Base-by-base conservation (phyloP, 768 basidiomycete genomes). In the Serpula lacrymans region DNA sequence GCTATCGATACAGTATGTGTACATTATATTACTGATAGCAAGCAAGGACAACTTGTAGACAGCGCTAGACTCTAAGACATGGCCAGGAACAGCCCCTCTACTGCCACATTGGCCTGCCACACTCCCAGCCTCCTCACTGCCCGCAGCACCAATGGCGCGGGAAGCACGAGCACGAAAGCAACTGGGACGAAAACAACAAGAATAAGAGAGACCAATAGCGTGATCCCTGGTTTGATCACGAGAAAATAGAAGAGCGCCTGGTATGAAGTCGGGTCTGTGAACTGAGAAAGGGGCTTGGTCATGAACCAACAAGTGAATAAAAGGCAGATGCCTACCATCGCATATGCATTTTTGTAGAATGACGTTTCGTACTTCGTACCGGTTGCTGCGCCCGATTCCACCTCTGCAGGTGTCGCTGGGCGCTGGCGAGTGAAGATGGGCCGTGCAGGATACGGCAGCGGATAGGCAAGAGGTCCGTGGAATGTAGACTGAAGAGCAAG, bases 171-270 rank as follows among this genome's bases (percentile, higher is more conserved):
- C 21, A 73, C 59, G 9, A 86, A 62, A 13, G 75, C 63, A 2
- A 84, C 71, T 1, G 87, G 64, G 17, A 80, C 75, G 42, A 86
- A 45, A 11, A 75, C 61, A 12, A 86, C 27, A 36, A 87, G 56
- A 16, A 65, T 49, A 11, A 87, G 57, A 5, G 77, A 73, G 25
- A 89, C 65, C 13, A 84, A 64, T 20, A 91, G 60, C 1, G 87
- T 88, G 58, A 90, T 84, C 22, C 78, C 72, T 2, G 88, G 86
- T 58, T 91, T 91, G 68, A 91, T 80, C 36, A 90, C 84, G 45
- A 91, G 74, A 64, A 91, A 91, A 58, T 91, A 90, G 69, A 91
- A 90, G 3, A 91, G 71, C 0, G 88, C 82, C 65, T 86, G 85
- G 60, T 88, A 90, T 13, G 88, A 85, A 4, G 83, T 86, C 27